A percentile compares a stretch with the other conserved stretches of the same genome.
Evolutionary conservation across 306 rosid genomes (phyloP).

Genomic region (Cucumis sativus): DNA sequence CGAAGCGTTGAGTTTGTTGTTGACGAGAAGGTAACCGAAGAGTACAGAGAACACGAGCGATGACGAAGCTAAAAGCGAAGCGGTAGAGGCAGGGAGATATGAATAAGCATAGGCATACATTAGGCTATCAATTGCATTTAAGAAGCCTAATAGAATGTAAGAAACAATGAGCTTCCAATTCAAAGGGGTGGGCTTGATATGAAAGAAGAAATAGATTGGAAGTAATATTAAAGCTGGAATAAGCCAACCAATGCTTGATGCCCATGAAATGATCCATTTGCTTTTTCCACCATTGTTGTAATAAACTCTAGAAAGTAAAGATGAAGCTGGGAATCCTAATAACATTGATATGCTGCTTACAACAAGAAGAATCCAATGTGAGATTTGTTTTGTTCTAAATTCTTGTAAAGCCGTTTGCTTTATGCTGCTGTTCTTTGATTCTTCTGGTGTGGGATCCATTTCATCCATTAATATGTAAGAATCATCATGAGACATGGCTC

Average conservation of each 20-base stretch:
- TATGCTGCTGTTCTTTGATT: conserved; percentile 16
- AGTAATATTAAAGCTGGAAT: conserved; percentile 47
- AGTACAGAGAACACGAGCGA: conserved; percentile 70
- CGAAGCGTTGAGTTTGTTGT: conserved; percentile 54
- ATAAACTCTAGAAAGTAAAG: conserved; percentile 76
- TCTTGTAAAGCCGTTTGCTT: conserved; percentile 21
- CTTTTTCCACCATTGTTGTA: conserved; percentile 65
- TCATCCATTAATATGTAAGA: conserved; percentile 8
- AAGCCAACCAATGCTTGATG: conserved; percentile 88
- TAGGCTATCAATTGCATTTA: conserved; percentile 82
- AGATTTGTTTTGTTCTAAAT: conserved; percentile 46
- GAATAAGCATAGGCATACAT: conserved; percentile 96
- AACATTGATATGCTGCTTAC: conserved; percentile 74
- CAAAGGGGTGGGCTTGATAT: conserved; percentile 48
- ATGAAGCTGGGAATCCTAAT: conserved; percentile 79
- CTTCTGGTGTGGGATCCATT: conserved; percentile 34
- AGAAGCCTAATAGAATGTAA: conserved; percentile 45
- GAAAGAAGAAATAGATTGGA: conserved; percentile 38
- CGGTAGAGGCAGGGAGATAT: conserved; percentile 88
- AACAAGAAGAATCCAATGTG: conserved; percentile 64
- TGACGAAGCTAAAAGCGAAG: conserved; percentile 74
- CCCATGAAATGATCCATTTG: conserved; percentile 96
- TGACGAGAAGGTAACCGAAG: conserved; percentile 63
- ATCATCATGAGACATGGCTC: background rate
- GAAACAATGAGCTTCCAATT: conserved; percentile 38